Conservation (phyloP, 371 early-diverging fungal genomes). For the Syncephalis fuscata region DNA sequence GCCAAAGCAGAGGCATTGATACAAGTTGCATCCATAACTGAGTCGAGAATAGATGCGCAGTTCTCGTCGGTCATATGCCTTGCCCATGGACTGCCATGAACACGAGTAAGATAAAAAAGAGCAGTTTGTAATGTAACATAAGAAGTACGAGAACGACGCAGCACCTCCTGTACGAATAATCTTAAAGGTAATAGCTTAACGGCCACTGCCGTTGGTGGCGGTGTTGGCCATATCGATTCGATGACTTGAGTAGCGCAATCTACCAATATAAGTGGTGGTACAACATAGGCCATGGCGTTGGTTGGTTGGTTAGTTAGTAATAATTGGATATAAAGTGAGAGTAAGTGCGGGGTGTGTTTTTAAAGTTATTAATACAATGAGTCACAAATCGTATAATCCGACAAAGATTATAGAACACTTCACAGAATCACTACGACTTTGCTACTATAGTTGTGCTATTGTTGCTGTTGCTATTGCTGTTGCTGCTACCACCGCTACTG, state of each 20-base stretch:
- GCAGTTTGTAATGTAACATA: slow-evolving; percentile 62
- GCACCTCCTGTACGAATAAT: slow-evolving; percentile 56
- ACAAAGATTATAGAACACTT: no score
- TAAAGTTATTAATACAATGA: background rate
- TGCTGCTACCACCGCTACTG: no score
- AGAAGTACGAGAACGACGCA: slow-evolving; percentile 57
- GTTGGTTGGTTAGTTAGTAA: background rate
- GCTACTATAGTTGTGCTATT: no score
- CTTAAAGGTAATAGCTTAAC: slow-evolving; percentile 40
- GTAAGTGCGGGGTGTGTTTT: background rate
- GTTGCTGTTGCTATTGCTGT: no score
- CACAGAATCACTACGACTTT: no score
- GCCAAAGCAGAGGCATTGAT: no score
- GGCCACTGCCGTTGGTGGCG: slow-evolving; percentile 12
- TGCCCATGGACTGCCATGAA: slow-evolving; percentile 8
- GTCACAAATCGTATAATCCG: background rate
- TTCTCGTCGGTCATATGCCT: no score
- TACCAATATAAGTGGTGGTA: slow-evolving; percentile 3
- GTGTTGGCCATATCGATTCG: slow-evolving; percentile 32
- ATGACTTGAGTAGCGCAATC: slow-evolving; percentile 38
- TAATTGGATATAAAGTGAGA: background rate
- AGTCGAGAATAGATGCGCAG: background rate
- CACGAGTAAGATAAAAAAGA: slow-evolving; percentile 45
- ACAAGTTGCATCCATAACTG: background rate
- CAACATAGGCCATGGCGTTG: no score